Evolutionary conservation across 2,329 filamentous ascomycete species (phyloP).

Genomic region (Rachicladosporium sp.): DNA sequence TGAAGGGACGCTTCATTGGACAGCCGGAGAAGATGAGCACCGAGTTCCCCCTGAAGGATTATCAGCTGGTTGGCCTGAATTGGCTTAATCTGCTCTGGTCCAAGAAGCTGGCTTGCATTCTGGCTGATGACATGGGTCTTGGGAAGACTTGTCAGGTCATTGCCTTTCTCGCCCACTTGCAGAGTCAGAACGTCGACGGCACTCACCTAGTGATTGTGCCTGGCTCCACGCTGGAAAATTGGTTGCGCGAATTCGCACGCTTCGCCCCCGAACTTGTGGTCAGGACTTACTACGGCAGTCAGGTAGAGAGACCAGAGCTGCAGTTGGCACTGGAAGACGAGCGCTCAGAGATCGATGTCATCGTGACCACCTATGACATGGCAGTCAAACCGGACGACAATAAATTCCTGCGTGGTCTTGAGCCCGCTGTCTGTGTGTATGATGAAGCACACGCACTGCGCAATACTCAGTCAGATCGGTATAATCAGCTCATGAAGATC

Average conservation of each 20-base stretch:
- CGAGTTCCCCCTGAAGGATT: slow-evolving; percentile 72
- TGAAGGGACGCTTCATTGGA: slow-evolving; percentile 36
- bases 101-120: slow-evolving; percentile 70
- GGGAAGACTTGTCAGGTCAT: slow-evolving; percentile 98
- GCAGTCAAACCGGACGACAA: slow-evolving; percentile 49
- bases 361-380: slow-evolving; percentile 62
- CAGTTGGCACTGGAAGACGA: slow-evolving; percentile 55
- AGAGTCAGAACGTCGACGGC: slow-evolving; percentile 54
- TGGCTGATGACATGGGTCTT: slow-evolving; percentile 91
- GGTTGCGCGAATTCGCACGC: slow-evolving; percentile 76
- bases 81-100: slow-evolving; percentile 81
- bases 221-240: slow-evolving; percentile 88
- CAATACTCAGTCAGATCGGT: slow-evolving; percentile 72
- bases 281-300: slow-evolving; percentile 58
- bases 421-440: slow-evolving; percentile 56
- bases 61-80: slow-evolving; percentile 87
- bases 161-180: slow-evolving; percentile 73
- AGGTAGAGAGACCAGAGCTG: slow-evolving; percentile 54
- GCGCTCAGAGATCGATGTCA: slow-evolving; percentile 52
- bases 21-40: slow-evolving; percentile 71
- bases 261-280: slow-evolving; percentile 72
- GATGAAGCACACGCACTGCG: slow-evolving; percentile 93
- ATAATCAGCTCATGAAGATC: slow-evolving; percentile 66
- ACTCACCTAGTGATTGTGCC: slow-evolving; percentile 82
- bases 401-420: slow-evolving; percentile 46